A percentile compares a stretch with the other conserved stretches of the same genome.
Evolutionary conservation across 1,284 basidiomycete genomes (phyloP).

Genomic region (Boletus sp.): DNA sequence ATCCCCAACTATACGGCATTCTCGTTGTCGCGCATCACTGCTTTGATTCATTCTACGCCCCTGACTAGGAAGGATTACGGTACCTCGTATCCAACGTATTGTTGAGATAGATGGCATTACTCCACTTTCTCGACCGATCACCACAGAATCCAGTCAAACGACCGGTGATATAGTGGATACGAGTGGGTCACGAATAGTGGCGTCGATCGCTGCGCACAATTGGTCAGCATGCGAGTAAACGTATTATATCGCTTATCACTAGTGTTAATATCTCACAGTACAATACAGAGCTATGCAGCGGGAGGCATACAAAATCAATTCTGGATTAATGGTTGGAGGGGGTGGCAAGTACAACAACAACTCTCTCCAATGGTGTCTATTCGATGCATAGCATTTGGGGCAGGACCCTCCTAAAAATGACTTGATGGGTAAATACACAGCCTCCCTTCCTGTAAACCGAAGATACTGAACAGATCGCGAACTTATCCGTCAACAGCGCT

Average conservation of each 20-base stretch:
- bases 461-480: neutral
- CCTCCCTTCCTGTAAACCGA: neutral
- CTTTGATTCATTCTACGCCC: neutral
- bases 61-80: conserved; percentile 37
- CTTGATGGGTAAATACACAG: conserved; percentile 26
- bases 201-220: conserved; percentile 38
- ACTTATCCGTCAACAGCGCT: conserved; percentile 27
- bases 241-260: conserved; percentile 1
- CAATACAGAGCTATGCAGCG: conserved; percentile 44
- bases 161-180: conserved; percentile 36
- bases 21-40: neutral
- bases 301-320: conserved; percentile 50
- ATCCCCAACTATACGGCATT: conserved; percentile 52
- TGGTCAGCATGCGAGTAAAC: conserved; percentile 21
- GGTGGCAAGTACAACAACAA: too few relatives aligned
- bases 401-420: too few relatives aligned
- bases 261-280: conserved; percentile 23
- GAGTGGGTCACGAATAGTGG: conserved; percentile 33
- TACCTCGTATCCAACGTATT: conserved; percentile 34
- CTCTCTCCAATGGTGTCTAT: too few relatives aligned
- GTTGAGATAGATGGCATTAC: conserved; percentile 38
- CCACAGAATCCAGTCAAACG: conserved; percentile 32
- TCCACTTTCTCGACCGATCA: conserved; percentile 41
- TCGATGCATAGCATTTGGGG: too few relatives aligned
- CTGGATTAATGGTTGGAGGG: too few relatives aligned